Base-by-base conservation (phyloP, 2,329 filamentous ascomycete genomes). In the Neofusicoccum kwambonambiense region DNA sequence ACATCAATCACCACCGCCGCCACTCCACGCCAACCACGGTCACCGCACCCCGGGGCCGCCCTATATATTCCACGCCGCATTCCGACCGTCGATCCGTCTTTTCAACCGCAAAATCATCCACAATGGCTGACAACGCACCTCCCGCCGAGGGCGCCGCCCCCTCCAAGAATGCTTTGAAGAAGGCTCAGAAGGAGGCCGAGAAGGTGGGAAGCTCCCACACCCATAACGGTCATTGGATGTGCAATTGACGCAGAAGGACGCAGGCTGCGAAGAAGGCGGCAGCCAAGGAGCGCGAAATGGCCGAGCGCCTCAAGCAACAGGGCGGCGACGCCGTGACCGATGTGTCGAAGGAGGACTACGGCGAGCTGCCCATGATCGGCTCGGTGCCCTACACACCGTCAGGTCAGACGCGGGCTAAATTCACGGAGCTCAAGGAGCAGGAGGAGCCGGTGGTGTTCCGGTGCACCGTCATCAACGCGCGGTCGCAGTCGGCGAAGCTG, bases 401-500 rank as follows among this genome's bases (percentile, higher is more conserved):
- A 15, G 82, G 76, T 39, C 79, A 85, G 52, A 80, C 85, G 64
- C 81, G 84, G 65, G 81, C 88, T 66, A 80, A 87, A 64, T 82
- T 96, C 44, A 83, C 84, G 64, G 54, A 60, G 63, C 63, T 65
- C 54, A 65, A 65, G 63, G 63, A 57, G 17, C 54, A 65, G 47
- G 81, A 84, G 39, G 79, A 79, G 65, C 77, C 79, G 39, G 85
- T 97, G 70, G 88, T 87, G 50, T 84, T 97, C 72, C 86, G 92
- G 42, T 92, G 87, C 35, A 92, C 91, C 82, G 85, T 97, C 44
- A 91, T 96, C 77, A 97, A 96, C 81, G 87, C 90, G 37, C 87
- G 94, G 69, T 89, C 90, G 71, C 94, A 98, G 81, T 89, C 90
- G 66, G 92, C 93, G 70, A 96, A 97, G 83, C 90, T 97, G 82